Conservation (phyloP, 164 flowering plant species). For the Berberis vulgaris region DNA sequence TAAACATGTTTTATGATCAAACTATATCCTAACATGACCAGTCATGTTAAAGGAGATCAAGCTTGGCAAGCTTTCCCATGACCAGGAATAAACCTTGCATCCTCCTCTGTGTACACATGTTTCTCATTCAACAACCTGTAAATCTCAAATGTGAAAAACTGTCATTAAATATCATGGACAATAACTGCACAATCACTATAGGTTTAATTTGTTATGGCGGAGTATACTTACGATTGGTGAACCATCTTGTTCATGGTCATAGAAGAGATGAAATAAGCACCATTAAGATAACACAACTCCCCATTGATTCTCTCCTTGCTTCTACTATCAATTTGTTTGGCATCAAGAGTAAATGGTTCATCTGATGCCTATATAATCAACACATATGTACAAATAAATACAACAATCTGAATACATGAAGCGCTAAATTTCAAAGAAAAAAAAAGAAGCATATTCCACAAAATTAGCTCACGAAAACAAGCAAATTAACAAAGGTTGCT, state of each 20-base stretch:
- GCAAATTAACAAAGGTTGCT: not conserved
- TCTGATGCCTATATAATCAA: conserved; percentile 56
- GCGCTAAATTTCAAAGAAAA: not conserved
- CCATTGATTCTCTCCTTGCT: conserved; percentile 56
- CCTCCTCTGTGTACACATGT: conserved; percentile 77
- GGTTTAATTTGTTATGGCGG: not conserved
- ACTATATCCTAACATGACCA: too few species aligned
- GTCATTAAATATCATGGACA: not conserved
- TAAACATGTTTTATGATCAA: too few species aligned
- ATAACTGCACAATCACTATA: not conserved
- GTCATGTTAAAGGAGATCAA: conserved; percentile 10
- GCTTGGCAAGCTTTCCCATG: conserved; percentile 47
- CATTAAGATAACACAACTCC: conserved; percentile 57
- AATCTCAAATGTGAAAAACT: not conserved
- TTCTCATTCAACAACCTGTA: conserved; percentile 73
- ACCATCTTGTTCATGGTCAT: conserved; percentile 64
- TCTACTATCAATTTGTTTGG: conserved; percentile 49
- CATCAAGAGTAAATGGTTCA: conserved; percentile 44
- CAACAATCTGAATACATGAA: not conserved
- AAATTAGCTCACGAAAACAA: not conserved
- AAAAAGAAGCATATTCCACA: not conserved
- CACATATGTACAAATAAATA: not conserved
- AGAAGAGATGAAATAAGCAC: conserved; percentile 51
- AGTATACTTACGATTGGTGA: conserved; percentile 38
- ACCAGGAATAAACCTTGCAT: conserved; percentile 72